phyloP scores from a whole-genome alignment of 495 filamentous ascomycete genomes.

The Pseudoneurospora amorphoporcata region DNA sequence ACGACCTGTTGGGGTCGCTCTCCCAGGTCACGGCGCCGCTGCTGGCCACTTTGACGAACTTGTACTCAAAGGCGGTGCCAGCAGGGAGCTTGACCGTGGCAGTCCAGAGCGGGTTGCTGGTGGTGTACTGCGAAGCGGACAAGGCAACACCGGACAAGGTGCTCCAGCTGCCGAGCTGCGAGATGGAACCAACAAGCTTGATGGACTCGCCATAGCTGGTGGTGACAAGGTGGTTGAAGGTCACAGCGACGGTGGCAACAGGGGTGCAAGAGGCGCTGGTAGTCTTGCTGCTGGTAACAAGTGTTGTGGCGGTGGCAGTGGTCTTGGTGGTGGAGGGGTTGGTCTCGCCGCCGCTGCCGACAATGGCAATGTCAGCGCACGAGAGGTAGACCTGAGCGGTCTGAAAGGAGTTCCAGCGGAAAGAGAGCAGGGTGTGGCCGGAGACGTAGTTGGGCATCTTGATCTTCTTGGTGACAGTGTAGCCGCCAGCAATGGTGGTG shows the following conservation, averaged over 20 bases:
- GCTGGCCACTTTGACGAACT: constrained; percentile 51
- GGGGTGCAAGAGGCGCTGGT: constrained; percentile 27
- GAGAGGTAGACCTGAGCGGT: constrained; percentile 45
- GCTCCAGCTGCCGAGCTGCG: constrained; percentile 48
- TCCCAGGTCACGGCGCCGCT: constrained; percentile 53
- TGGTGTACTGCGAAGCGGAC: constrained; percentile 44
- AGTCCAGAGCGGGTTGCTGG: constrained; percentile 47
- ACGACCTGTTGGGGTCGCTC: constrained; percentile 52
- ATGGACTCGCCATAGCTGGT: constrained; percentile 50
- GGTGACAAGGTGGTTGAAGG: constrained; percentile 45
- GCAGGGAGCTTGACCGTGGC: constrained; percentile 39
- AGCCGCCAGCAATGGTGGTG: constrained; percentile 44
- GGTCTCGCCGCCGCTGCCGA: not conserved
- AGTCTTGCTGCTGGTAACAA: constrained; percentile 23
- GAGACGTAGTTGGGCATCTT: constrained; percentile 36
- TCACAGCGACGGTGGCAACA: constrained; percentile 42
- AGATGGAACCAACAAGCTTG: constrained; percentile 46
- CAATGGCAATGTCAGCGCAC: constrained; percentile 46
- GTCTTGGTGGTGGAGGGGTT: not conserved
- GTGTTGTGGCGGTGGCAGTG: constrained; percentile 10
- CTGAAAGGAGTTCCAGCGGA: constrained; percentile 49
- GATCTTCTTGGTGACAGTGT: constrained; percentile 46
- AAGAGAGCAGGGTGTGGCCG: constrained; percentile 41
- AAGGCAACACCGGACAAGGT: constrained; percentile 38
- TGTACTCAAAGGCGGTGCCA: constrained; percentile 52